Percentiles rank a stretch among this genome's conserved stretches.
Evolutionary conservation across 352 stramenopile genomes (phyloP).

Genomic region (Phytopythium helicoides): DNA sequence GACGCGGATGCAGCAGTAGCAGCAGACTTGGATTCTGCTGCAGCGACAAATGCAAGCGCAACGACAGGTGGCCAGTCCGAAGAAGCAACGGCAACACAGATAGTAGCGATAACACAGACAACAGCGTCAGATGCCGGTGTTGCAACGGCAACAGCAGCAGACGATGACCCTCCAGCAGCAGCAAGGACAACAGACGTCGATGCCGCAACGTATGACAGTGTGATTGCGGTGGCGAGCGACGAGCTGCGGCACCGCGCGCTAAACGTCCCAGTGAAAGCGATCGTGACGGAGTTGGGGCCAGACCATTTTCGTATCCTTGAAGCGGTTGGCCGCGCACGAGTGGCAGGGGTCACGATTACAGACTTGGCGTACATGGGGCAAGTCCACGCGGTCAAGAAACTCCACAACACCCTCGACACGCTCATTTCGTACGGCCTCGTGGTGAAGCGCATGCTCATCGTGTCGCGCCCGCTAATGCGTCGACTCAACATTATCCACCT

Average conservation of each 20-base stretch:
- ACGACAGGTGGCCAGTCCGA: too few species aligned
- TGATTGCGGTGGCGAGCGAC: constrained; percentile 56
- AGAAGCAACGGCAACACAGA: constrained; percentile 11
- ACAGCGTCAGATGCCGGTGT: too few species aligned
- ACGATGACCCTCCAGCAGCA: background rate
- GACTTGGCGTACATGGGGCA: constrained; percentile 32
- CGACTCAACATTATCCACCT: constrained; percentile 82
- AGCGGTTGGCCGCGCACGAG: constrained; percentile 45
- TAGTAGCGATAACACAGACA: background rate
- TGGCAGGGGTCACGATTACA: constrained; percentile 55
- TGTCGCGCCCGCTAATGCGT: constrained; percentile 48
- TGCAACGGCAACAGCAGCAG: constrained; percentile 4
- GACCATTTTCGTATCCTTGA: constrained; percentile 70
- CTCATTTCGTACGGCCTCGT: constrained; percentile 76
- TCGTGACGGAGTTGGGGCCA: constrained; percentile 56
- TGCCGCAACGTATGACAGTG: constrained; percentile 3
- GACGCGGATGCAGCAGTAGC: too few species aligned
- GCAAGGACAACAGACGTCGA: background rate
- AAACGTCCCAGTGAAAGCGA: constrained; percentile 60
- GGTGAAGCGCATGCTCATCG: constrained; percentile 84
- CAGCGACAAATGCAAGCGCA: too few species aligned
- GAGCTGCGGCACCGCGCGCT: constrained; percentile 67
- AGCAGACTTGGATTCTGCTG: too few species aligned
- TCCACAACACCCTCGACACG: constrained; percentile 78
- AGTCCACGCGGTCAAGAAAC: constrained; percentile 53